phyloP scores from a whole-genome alignment of 805 yeast species.

The Kazachstania bromeliacearum region DNA sequence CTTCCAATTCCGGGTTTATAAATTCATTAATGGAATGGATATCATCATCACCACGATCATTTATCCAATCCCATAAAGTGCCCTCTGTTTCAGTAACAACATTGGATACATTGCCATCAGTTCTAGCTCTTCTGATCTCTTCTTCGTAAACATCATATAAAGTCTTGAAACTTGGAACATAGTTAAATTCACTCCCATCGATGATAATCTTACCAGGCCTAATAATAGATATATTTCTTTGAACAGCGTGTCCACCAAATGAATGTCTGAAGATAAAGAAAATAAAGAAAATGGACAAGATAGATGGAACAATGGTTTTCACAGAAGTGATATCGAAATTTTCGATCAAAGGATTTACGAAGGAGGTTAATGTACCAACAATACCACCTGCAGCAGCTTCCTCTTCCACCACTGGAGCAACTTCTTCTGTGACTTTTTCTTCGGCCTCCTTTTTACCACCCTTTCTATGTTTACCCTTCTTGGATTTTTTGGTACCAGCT shows the following conservation, averaged over 20 bases:
- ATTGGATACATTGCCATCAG: slow-evolving; percentile 10
- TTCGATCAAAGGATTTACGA: slow-evolving; percentile 4
- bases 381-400: neutral
- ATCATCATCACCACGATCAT: slow-evolving; percentile 30
- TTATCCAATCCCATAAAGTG: slow-evolving; percentile 68
- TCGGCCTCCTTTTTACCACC: slow-evolving; percentile 6
- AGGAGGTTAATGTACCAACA: neutral
- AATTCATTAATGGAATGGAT: slow-evolving; percentile 4
- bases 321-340: slow-evolving; percentile 15
- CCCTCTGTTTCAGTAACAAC: slow-evolving; percentile 41
- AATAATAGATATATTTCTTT: slow-evolving; percentile 11
- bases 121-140: slow-evolving; percentile 13
- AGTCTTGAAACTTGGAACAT: slow-evolving; percentile 35
- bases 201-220: slow-evolving; percentile 23
- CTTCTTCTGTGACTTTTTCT: slow-evolving; percentile 1
- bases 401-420: neutral
- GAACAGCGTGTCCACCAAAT: neutral
- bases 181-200: slow-evolving; percentile 31
- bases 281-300: slow-evolving; percentile 6
- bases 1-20: slow-evolving; percentile 1
- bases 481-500: slow-evolving; percentile 12
- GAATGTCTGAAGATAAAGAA: slow-evolving; percentile 3
- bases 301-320: slow-evolving; percentile 7
- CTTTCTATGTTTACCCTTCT: slow-evolving; percentile 9
- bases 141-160: slow-evolving; percentile 25